Base-by-base conservation (phyloP, 2,329 filamentous ascomycete genomes). In the Botrytis byssoidea region DNA sequence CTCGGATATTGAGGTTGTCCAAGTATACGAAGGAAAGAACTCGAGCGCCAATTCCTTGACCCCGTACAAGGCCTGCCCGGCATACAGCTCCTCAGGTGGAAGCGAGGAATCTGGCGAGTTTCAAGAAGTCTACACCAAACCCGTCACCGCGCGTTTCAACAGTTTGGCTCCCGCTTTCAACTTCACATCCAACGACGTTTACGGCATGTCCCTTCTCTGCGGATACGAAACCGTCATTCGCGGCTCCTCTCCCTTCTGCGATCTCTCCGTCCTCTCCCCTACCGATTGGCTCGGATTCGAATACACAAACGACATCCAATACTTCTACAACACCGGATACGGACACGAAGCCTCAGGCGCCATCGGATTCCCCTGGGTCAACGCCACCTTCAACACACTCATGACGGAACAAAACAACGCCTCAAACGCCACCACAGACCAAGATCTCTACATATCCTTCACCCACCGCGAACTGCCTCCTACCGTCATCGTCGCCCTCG, bases 361-460 rank as follows among this genome's bases (percentile, higher is more conserved):
- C 4, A 82, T 88, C 46, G 86, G 86, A 2, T 85, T 83, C 74
- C 86, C 86, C 0, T 88, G 87, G 86, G 77, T 87, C 7, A 87
- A 88, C 74, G 85, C 84, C 29, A 86, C 84, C 3, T 81, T 85
- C n/a, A 79, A 81, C 42, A 80, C 83, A 1, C 79, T 85, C 37
- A 79, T 82, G 74, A 35, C 67, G 0, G 60, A 66, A 2, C 78
- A 79, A 42, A 78, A 78, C 51, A 82, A 81, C 72, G 78, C 79
- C 6, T 80, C 81, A 8, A 80, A 81, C 40, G 78, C 81, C 22
- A 77, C 77, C 4, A 74, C 73, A 0, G 78, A 79, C 22, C 85
- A 88, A 77, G 86, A 88, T 76, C 81, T 88, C 37, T 88, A 86
- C 78, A 82, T 88, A 63, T 87, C 85, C 0, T 88, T 88, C 82